phyloP scores from a whole-genome alignment of 176 grass and related monocot genomes.

The Guadua angustifolia region DNA sequence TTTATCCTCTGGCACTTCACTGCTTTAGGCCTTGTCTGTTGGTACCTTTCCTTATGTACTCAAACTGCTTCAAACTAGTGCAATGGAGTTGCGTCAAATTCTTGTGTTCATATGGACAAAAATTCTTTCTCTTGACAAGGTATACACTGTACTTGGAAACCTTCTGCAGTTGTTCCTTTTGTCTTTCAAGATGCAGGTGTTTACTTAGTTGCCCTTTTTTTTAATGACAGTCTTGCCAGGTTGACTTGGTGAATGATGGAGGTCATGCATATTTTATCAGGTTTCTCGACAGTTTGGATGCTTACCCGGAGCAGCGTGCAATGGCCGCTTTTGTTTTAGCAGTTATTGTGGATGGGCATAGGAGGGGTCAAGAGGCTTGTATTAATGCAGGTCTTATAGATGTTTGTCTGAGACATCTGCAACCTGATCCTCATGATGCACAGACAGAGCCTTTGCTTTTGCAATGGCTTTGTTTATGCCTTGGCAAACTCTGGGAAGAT shows the following conservation, averaged over 20 bases:
- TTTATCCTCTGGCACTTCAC: constrained; percentile 28
- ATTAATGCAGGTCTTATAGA: constrained; percentile 72
- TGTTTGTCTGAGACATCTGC: constrained; percentile 84
- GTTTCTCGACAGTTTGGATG: constrained; percentile 93
- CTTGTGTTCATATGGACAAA: constrained; percentile 99
- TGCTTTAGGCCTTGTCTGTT: constrained; percentile 85
- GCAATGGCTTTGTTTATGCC: constrained; percentile 97
- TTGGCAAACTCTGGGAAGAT: constrained; percentile 98
- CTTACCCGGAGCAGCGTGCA: constrained; percentile 90
- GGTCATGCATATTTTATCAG: constrained; percentile 91
- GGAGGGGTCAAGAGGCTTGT: constrained; percentile 84
- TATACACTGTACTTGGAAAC: constrained; percentile 29
- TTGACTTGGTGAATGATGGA: constrained; percentile 95
- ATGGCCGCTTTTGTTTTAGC: constrained; percentile 98
- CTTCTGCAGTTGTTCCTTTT: not conserved
- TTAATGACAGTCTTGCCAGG: constrained; percentile 86
- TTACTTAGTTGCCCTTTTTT: constrained; percentile 1
- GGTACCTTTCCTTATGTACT: constrained; percentile 98
- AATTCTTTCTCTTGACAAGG: constrained; percentile 98
- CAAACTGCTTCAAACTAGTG: constrained; percentile 94
- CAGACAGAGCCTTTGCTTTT: constrained; percentile 84
- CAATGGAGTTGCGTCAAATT: constrained; percentile 86
- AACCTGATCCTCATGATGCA: constrained; percentile 62
- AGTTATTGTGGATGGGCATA: constrained; percentile 91
- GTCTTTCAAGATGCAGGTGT: constrained; percentile 16